Conservation (phyloP, 345 rosid genomes). For the Raphanus raphanistrum region DNA sequence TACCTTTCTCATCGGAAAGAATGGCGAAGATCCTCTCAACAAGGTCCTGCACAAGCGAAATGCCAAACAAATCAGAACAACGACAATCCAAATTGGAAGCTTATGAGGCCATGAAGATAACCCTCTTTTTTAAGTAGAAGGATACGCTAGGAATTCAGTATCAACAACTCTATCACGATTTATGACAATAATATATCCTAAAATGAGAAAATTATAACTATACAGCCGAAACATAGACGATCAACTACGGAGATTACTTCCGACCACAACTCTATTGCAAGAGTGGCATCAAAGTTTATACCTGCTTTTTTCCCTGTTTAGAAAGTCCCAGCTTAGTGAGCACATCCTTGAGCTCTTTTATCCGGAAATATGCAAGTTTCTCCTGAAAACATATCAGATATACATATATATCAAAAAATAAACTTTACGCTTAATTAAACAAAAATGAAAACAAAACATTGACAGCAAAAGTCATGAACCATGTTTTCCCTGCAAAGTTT, state of each 20-base stretch:
- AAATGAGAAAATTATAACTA: neutral
- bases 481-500: neutral
- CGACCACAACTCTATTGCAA: neutral
- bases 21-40: slow-evolving; percentile 68
- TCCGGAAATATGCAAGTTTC: slow-evolving; percentile 76
- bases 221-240: neutral
- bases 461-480: neutral
- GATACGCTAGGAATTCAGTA: slow-evolving; percentile 5
- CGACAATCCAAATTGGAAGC: neutral
- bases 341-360: slow-evolving; percentile 94
- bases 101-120: neutral
- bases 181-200: neutral
- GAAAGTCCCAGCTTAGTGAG: slow-evolving; percentile 79
- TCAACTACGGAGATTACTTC: neutral
- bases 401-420: neutral
- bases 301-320: slow-evolving; percentile 99
- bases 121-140: neutral
- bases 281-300: slow-evolving; percentile 19
- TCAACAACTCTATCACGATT: neutral
- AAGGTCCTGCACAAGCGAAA: slow-evolving; percentile 63
- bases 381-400: slow-evolving; percentile 49
- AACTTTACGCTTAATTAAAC: neutral
- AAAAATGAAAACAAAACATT: neutral
- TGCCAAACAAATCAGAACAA: neutral
- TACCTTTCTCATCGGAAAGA: slow-evolving; percentile 80